Evolutionary conservation across 176 grass and related monocot genomes (phyloP).

Genomic region (Chrysopogon serrulatus): DNA sequence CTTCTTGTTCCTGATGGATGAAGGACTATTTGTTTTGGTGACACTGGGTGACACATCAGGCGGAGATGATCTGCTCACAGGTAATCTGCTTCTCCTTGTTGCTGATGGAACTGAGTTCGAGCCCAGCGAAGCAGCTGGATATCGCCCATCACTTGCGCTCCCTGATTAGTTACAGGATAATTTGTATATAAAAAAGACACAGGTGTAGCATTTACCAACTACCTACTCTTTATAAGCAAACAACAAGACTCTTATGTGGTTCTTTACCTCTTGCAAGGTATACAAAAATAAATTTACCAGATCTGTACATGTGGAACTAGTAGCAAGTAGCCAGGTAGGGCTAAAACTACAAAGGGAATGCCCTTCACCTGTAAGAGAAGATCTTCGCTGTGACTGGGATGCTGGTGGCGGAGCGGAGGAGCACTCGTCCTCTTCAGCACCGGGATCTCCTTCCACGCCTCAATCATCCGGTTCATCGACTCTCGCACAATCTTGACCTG

Average conservation of each 20-base stretch:
- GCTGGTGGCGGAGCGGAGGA: constrained; percentile 19
- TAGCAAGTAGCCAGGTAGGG: background rate
- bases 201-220: background rate
- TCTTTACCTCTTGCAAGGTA: constrained; percentile 4
- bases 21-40: constrained; percentile 42
- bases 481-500: constrained; percentile 97
- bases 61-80: constrained; percentile 52
- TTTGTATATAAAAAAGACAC: background rate
- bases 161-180: constrained; percentile 38
- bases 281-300: constrained; percentile 13
- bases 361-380: constrained; percentile 56
- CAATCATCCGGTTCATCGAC: constrained; percentile 84
- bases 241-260: background rate
- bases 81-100: constrained; percentile 43
- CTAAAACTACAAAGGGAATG: constrained; percentile 27
- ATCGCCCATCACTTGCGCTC: constrained; percentile 47
- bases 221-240: background rate
- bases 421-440: constrained; percentile 46
- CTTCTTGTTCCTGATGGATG: constrained; percentile 73
- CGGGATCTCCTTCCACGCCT: constrained; percentile 91
- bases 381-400: constrained; percentile 41
- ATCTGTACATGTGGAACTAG: constrained; percentile 22
- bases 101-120: constrained; percentile 50
- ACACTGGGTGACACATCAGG: constrained; percentile 54
- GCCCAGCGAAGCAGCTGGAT: constrained; percentile 42